Base-by-base conservation (phyloP, 352 stramenopile genomes). In the Phytophthora aleatoria region DNA sequence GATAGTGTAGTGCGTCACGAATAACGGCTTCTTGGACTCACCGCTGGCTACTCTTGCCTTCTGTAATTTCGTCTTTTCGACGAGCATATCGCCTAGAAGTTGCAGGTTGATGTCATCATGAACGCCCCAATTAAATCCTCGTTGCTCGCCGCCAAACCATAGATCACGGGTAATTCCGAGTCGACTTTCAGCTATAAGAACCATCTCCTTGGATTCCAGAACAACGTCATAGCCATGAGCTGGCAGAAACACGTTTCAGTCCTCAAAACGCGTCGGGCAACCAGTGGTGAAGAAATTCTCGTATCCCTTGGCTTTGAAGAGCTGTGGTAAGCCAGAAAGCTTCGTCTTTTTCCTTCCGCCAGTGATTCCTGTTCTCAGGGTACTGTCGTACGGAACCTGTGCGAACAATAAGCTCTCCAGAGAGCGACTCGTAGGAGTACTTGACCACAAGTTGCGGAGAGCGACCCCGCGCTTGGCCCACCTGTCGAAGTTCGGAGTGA, bases 1-100 rank as follows among this genome's bases (percentile, higher is more conserved):
- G 62, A 88, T 88, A 16, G 76, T 84, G 64, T 84, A 88, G 54
- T 84, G 74, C n/a, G 75, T 88, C 28, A 76, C 52, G 48, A 85
- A 85, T 27, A 81, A 66, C 11, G 79, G 74, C 31, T 67, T 63
- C 53, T 81, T 82, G 0, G 58, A 33, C 7, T 74, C 27, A 0
- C 60, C 64, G 2, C 24, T 55, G 3, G 39, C 36, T 26, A 67
- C 38, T 8, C 63, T 63, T 27, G 63, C 39, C 0, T 35, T 48
- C 41, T 85, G 74, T 24, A 64, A 44, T 20, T 54, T 56, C 3
- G 64, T 74, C 51, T 80, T 76, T 33, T 82, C 79, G 9, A 71
- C 26, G 41, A 87, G 57, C 24, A 87, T 49, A 6, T 85, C 74
- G 9, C 61, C 75, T 12, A 87, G 53, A 31, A 87, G 64, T 3